Conservation (phyloP, 2,329 filamentous ascomycete genomes). For the Uncinocarpus reesii region DNA sequence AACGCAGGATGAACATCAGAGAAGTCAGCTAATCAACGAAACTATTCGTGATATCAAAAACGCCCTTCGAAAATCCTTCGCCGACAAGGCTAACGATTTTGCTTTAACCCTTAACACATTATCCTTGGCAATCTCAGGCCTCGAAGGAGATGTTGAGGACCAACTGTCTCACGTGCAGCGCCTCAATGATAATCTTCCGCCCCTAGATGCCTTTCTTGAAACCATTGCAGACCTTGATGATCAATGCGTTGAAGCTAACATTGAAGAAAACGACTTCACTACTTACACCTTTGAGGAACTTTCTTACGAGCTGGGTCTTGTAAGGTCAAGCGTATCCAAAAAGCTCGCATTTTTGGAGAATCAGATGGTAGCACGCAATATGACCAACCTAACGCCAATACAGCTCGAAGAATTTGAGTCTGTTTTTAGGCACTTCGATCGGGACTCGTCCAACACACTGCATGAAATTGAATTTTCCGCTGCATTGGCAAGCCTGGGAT, state of each 20-base stretch:
- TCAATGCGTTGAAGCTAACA: slow-evolving; percentile 91
- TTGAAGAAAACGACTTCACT: slow-evolving; percentile 99
- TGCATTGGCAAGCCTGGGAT: slow-evolving; percentile 81
- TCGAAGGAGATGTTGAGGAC: slow-evolving; percentile 94
- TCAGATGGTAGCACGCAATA: slow-evolving; percentile 93
- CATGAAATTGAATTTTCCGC: slow-evolving; percentile 94
- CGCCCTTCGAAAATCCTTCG: slow-evolving; percentile 78
- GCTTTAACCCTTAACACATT: slow-evolving; percentile 90
- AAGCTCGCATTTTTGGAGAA: slow-evolving; percentile 96
- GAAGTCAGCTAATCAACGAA: slow-evolving; percentile 92
- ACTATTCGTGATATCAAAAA: slow-evolving; percentile 99
- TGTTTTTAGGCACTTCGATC: slow-evolving; percentile 95
- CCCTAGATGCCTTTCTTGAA: slow-evolving; percentile 81
- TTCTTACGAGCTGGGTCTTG: slow-evolving; percentile 81
- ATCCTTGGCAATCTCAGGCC: slow-evolving; percentile 86
- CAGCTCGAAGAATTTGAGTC: slow-evolving; percentile 98
- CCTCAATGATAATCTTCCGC: slow-evolving; percentile 73
- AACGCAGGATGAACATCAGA: slow-evolving; percentile 72
- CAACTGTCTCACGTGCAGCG: slow-evolving; percentile 79
- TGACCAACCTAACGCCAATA: slow-evolving; percentile 97
- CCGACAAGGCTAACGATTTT: slow-evolving; percentile 97
- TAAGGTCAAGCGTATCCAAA: slow-evolving; percentile 86
- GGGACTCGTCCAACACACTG: slow-evolving; percentile 79
- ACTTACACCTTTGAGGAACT: slow-evolving; percentile 97
- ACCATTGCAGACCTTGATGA: slow-evolving; percentile 77